A percentile compares a stretch with the other conserved stretches of the same genome.
Conservation (phyloP, 2,329 filamentous ascomycete genomes). For the Aspergillus fumigatus region DNA sequence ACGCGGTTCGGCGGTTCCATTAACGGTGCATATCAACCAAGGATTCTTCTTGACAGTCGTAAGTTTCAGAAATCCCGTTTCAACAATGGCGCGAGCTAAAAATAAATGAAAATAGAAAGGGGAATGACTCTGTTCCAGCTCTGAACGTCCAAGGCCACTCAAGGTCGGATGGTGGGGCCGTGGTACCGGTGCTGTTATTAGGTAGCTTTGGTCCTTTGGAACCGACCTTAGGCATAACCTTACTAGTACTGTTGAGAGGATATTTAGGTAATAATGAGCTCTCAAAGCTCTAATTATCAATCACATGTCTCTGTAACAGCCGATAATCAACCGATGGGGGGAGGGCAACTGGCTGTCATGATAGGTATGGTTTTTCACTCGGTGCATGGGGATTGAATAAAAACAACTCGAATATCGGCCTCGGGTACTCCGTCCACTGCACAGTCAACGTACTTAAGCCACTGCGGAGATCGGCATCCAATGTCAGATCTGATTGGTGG, state of each 20-base stretch:
- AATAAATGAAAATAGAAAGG: not conserved
- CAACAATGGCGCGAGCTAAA: not conserved
- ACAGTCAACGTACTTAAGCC: not conserved
- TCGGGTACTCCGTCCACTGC: not conserved
- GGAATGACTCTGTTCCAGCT: not conserved
- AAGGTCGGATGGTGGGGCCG: slow-evolving; percentile 30
- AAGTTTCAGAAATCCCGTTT: not conserved
- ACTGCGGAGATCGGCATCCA: not conserved
- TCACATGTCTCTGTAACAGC: not conserved
- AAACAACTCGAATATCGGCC: not conserved
- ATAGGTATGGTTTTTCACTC: not conserved
- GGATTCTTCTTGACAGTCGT: not conserved
- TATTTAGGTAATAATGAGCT: not conserved
- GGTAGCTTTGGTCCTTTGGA: not conserved
- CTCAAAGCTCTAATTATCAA: not conserved
- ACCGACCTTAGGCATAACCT: not conserved
- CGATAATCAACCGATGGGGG: not conserved
- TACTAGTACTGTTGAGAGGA: not conserved
- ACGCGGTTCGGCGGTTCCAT: not conserved
- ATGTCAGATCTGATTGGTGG: not conserved
- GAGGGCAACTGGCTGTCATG: not conserved
- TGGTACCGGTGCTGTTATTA: slow-evolving; percentile 9
- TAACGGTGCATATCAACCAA: not conserved
- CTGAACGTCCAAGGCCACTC: not conserved
- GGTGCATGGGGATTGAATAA: not conserved